Base-by-base conservation (phyloP, 768 basidiomycete species). In the Lactifluus subvellereus region DNA sequence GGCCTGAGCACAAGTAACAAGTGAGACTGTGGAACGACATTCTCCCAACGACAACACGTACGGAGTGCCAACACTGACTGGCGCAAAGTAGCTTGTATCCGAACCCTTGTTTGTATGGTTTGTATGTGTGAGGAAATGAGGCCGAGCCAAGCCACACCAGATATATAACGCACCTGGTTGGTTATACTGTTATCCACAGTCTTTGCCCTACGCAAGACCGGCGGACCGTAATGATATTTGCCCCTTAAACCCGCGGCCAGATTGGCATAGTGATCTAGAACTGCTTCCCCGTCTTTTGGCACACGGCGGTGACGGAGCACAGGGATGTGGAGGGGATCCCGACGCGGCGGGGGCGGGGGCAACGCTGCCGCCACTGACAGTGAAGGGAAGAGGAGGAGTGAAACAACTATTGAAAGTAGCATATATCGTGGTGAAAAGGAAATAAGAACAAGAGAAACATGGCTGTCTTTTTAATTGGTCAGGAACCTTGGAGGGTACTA, bases 31-130 rank as follows among this genome's bases (percentile, higher is more conserved):
- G 20, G 35, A 32, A 20, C 16, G 35, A 27, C 16, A 18, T 7
- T 11, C 20, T n/a, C 40, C 18, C 13, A 20, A 20, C 20, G 14
- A 4, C 6, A 14, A 8, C 7, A 68, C 67, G 59, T 30, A 68
- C 67, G 87, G 87, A 61, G 85, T 83, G 13, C 87, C 87, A 42
- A 88, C 77, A 54, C 67, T 74, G 2, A 88, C 71, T 16, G 72
- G 69, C 1, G 80, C 84, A 61, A 84, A 79, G 69, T 88, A 89
- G 66, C 81, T 84, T 0, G 81, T 73, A 48, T 88, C 87, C 18
- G 69, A 70, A 65, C 74, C 68, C 86, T 88, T 16, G 33, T 3
- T 52, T n/a, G 6, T n/a, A 11, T 27, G 27, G 11, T 18, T 38
- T 32, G 47, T 1, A 37, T 37, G 35, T 7, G 35, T 37, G 50